Evolutionary conservation across 108 stramenopile species (phyloP).

Genomic region (Skeletonema grethae): DNA sequence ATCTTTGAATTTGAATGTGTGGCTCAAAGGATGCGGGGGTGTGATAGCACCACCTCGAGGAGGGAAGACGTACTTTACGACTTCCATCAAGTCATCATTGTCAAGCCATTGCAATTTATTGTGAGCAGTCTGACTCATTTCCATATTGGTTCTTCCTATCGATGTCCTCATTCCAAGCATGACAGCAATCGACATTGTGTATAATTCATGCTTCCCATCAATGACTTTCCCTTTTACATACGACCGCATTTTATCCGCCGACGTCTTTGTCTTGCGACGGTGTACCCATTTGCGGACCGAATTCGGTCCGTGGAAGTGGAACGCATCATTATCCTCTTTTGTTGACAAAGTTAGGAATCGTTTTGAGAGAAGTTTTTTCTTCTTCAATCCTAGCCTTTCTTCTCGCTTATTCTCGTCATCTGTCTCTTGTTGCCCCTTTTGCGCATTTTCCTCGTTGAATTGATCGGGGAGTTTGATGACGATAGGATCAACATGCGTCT

Average conservation of each 20-base stretch:
- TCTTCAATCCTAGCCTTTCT: background rate
- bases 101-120: constrained; percentile 58
- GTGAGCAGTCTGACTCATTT: constrained; percentile 52
- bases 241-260: constrained; percentile 13
- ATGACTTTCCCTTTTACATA: constrained; percentile 93
- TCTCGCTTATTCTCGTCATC: background rate
- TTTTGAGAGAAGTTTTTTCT: constrained; percentile 12
- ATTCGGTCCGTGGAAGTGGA: constrained; percentile 36
- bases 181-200: constrained; percentile 94
- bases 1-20: constrained; percentile 99
- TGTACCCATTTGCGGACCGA: constrained; percentile 38
- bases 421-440: constrained; percentile 34
- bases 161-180: constrained; percentile 95
- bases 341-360: background rate
- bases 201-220: constrained; percentile 93
- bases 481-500: constrained; percentile 52
- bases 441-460: constrained; percentile 22
- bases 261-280: constrained; percentile 4
- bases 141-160: constrained; percentile 78
- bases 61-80: constrained; percentile 93
- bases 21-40: constrained; percentile 92
- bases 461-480: constrained; percentile 41
- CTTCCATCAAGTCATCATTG: constrained; percentile 89
- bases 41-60: constrained; percentile 85
- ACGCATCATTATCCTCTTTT: constrained; percentile 18